Conservation (phyloP, 148 eudicot genomes). For the Rhododendron vialii region DNA sequence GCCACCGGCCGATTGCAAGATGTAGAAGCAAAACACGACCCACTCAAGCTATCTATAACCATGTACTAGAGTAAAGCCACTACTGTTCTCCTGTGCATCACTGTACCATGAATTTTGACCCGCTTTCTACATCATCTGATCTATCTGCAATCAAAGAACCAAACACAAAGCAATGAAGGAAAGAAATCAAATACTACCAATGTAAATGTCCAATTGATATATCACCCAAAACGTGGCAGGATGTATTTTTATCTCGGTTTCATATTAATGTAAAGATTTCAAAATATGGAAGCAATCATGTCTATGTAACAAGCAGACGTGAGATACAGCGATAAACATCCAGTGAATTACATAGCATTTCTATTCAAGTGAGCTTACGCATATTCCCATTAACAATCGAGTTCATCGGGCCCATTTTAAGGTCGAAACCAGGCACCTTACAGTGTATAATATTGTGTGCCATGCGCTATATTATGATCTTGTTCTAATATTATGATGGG, state of each 20-base stretch:
- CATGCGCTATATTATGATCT: too few species aligned
- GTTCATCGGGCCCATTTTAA: too few species aligned
- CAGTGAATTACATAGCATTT: too few species aligned
- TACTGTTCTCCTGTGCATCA: background rate
- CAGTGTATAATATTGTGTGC: too few species aligned
- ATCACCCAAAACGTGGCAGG: background rate
- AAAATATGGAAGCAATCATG: background rate
- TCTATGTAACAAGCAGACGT: background rate
- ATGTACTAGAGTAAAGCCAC: background rate
- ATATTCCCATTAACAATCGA: too few species aligned
- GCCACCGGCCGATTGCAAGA: background rate
- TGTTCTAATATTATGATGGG: too few species aligned
- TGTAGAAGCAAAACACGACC: background rate
- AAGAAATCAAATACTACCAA: background rate
- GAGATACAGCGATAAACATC: too few species aligned
- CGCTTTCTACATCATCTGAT: background rate
- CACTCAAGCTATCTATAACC: background rate
- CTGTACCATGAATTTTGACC: background rate
- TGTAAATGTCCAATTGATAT: background rate
- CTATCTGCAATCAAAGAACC: background rate
- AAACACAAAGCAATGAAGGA: background rate
- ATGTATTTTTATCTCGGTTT: background rate
- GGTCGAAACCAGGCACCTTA: too few species aligned
- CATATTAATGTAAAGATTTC: background rate
- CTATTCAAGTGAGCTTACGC: too few species aligned